phyloP scores from a whole-genome alignment of 2,329 filamentous ascomycete species.

The Sclerotinia glacialis region DNA sequence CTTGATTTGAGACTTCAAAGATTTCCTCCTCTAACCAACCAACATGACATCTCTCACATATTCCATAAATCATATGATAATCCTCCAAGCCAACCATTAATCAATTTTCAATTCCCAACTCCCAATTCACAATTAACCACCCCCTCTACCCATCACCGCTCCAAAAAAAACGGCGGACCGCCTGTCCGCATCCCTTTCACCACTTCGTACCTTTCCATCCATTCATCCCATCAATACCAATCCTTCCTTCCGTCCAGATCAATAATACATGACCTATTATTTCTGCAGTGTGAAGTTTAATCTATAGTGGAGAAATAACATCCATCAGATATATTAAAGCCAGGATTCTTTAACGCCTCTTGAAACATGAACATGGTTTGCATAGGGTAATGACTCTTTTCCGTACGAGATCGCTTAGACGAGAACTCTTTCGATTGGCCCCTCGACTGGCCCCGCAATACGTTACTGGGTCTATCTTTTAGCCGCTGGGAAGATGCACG shows the following conservation, averaged over 20 bases:
- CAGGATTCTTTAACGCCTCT: neutral
- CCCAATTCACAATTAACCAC: too few relatives aligned
- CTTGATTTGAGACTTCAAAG: neutral
- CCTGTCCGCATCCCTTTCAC: neutral
- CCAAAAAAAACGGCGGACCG: constrained; percentile 6
- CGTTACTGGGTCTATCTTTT: too few relatives aligned
- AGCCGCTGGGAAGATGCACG: neutral
- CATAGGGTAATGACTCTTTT: too few relatives aligned
- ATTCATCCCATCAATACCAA: neutral
- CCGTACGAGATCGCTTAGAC: constrained; percentile 7
- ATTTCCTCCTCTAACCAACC: neutral
- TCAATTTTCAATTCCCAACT: neutral
- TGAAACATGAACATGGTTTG: constrained; percentile 10
- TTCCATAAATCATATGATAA: neutral
- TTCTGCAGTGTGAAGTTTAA: neutral
- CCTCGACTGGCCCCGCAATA: neutral
- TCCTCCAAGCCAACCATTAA: neutral
- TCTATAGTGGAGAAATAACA: constrained; percentile 14
- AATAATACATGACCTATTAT: neutral
- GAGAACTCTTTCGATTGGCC: neutral
- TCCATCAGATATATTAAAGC: constrained; percentile 20
- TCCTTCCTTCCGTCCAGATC: neutral
- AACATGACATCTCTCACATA: neutral
- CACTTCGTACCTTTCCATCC: neutral
- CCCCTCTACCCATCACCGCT: neutral